These are phyloP conservation scores for Trametes polyzona DNA, from an alignment of 1,284 basidiomycete species.

Conservation along the genomic window DNA sequence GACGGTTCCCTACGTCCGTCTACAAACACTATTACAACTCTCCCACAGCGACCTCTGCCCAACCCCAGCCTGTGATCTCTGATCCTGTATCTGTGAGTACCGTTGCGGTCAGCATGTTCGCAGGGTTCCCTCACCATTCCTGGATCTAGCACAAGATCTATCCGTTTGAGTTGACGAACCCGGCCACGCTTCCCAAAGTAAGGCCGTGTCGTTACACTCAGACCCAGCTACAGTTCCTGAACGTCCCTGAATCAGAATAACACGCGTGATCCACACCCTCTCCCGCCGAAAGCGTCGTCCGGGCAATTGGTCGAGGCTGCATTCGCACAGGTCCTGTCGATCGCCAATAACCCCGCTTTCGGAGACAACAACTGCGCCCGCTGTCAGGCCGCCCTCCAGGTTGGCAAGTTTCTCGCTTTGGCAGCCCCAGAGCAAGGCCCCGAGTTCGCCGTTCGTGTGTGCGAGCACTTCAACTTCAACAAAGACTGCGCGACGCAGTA, in stretches of 20 bases:
- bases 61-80: slow-evolving; percentile 72
- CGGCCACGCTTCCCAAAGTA: slow-evolving; percentile 56
- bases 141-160: slow-evolving; percentile 54
- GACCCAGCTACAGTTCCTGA: not conserved
- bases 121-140: not conserved
- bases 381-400: slow-evolving; percentile 65
- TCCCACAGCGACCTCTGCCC: slow-evolving; percentile 68
- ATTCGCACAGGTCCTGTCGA: slow-evolving; percentile 56
- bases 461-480: slow-evolving; percentile 61
- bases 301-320: slow-evolving; percentile 52
- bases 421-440: slow-evolving; percentile 69
- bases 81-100: slow-evolving; percentile 62
- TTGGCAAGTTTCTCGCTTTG: slow-evolving; percentile 68
- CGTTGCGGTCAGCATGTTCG: not conserved
- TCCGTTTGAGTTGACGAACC: slow-evolving; percentile 61
- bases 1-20: slow-evolving; percentile 65
- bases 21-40: slow-evolving; percentile 71
- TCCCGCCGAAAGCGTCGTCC: slow-evolving; percentile 58
- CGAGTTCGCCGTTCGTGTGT: slow-evolving; percentile 58
- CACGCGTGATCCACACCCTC: slow-evolving; percentile 63
- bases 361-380: slow-evolving; percentile 56
- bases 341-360: slow-evolving; percentile 55
- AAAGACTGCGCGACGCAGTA: slow-evolving; percentile 55
- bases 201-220: not conserved
- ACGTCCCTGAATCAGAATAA: slow-evolving; percentile 45